phyloP scores from a whole-genome alignment of 2,329 filamentous ascomycete species.

The Xylaria sp. region DNA sequence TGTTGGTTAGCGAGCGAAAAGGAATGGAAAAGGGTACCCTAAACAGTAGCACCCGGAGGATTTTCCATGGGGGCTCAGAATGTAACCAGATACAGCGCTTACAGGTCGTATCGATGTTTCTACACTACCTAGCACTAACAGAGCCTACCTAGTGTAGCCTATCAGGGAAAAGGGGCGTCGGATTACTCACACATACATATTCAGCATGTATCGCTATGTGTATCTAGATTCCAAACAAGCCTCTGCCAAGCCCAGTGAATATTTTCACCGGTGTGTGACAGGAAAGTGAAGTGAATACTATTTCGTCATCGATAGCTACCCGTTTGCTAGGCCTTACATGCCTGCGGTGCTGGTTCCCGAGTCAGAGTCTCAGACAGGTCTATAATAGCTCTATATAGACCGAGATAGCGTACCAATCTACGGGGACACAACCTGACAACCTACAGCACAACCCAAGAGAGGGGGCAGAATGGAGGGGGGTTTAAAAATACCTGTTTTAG shows the following conservation, averaged over 20 bases:
- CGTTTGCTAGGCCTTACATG: background rate
- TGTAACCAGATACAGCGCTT: conserved; percentile 18
- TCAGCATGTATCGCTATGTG: too few species aligned
- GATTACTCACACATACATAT: background rate
- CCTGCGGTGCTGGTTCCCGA: background rate
- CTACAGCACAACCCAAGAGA: too few species aligned
- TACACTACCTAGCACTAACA: too few species aligned
- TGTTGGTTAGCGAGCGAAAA: background rate
- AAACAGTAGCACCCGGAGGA: background rate
- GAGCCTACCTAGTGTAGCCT: too few species aligned
- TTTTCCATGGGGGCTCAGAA: background rate
- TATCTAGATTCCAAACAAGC: background rate
- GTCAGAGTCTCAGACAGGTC: background rate
- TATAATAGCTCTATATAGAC: background rate
- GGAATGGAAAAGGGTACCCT: background rate
- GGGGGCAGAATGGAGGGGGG: background rate
- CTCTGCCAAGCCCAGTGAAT: background rate
- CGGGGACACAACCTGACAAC: too few species aligned
- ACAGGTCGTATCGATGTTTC: background rate
- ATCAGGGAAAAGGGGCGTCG: background rate
- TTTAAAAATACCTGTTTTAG: too few species aligned
- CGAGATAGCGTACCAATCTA: background rate
- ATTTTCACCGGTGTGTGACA: background rate
- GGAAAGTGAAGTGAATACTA: background rate
- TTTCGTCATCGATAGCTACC: background rate